Evolutionary conservation across 2,329 filamentous ascomycete species (phyloP), one percentile per base, ranked within the genome.

Genomic region (Arthrobotrys sphaeroides): DNA sequence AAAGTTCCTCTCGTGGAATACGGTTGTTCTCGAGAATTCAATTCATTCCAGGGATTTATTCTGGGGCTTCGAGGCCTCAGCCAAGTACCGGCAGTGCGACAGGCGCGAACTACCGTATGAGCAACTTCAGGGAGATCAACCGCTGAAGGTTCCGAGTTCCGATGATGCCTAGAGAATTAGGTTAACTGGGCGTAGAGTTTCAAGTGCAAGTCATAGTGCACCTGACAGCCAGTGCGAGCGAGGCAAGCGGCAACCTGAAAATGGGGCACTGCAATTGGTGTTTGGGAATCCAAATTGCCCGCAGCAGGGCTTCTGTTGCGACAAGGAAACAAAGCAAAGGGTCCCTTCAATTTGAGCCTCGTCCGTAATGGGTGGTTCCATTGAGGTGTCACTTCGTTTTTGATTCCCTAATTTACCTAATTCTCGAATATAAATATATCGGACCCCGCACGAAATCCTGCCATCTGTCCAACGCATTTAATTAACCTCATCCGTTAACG

Each of bases 381-480:
- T 62, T 28, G 22, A 28, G 31, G 18, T 47, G 18, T 20, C 22
- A 51, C 16, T 47, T 49, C 12, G n/a, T 62, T 40, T 53, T n/a
- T 40, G 12, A n/a, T 13, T 40, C 36, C 36, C 12, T 40, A n/a
- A n/a, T 40, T 40, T n/a, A 40, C 36, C n/a, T n/a, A n/a, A 40
- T 40, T 38, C 51, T 36, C 24, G 22, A 53, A 68, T 75, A 69
- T 75, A 75, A 75, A 75, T 69, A n/a, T n/a, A 75, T 65, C 16
- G 22, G 42, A 42, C 64, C 72, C 70, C 64, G 55, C 72, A 55
- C 51, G 28, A 24, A 53, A 55, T 55, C 31, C 51, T 38, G 31
- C 33, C 36, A 28, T 13, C 26, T 9, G 22, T 38, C 45, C n/a
- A 33, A 31, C 40, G 9, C 24, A 24, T 3, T 20, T 51, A 69